phyloP scores from a whole-genome alignment of 140 eudicot genomes.

The Cichorium intybus region DNA sequence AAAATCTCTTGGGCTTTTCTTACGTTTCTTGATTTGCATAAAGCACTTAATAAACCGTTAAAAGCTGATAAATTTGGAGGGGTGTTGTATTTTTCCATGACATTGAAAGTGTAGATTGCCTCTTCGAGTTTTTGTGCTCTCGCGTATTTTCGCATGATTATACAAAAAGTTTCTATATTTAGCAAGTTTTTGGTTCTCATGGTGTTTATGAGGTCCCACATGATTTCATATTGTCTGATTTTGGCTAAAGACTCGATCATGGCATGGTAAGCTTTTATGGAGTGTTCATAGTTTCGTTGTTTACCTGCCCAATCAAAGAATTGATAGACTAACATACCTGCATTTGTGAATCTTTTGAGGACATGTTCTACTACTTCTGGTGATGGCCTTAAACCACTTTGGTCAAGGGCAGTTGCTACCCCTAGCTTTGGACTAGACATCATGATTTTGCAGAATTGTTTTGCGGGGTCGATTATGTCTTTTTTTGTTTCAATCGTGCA shows the following conservation, averaged over 20 bases:
- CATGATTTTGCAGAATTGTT: slow-evolving; percentile 62
- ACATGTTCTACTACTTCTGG: slow-evolving; percentile 74
- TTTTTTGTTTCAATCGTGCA: slow-evolving; percentile 44
- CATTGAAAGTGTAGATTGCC: slow-evolving; percentile 80
- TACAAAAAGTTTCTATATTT: slow-evolving; percentile 87
- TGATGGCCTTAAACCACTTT: slow-evolving; percentile 69
- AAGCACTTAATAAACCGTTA: slow-evolving; percentile 83
- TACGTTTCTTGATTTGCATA: slow-evolving; percentile 90
- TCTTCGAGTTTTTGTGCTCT: slow-evolving; percentile 85
- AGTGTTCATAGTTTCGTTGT: slow-evolving; percentile 71
- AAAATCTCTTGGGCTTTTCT: slow-evolving; percentile 93
- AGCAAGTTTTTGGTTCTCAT: slow-evolving; percentile 72
- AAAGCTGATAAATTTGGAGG: slow-evolving; percentile 82
- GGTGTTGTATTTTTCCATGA: slow-evolving; percentile 67
- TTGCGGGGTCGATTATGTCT: slow-evolving; percentile 40
- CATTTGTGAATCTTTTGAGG: slow-evolving; percentile 64
- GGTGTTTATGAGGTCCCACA: slow-evolving; percentile 89
- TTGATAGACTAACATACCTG: slow-evolving; percentile 75
- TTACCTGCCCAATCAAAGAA: slow-evolving; percentile 91
- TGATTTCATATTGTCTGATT: slow-evolving; percentile 83
- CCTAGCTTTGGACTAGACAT: slow-evolving; percentile 84
- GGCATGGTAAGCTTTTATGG: slow-evolving; percentile 67
- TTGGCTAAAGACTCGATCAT: slow-evolving; percentile 90
- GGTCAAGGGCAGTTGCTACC: slow-evolving; percentile 70
- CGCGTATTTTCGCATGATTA: slow-evolving; percentile 88